Conservation (phyloP, 345 rosid species). For the Bruguiera sexangula region DNA sequence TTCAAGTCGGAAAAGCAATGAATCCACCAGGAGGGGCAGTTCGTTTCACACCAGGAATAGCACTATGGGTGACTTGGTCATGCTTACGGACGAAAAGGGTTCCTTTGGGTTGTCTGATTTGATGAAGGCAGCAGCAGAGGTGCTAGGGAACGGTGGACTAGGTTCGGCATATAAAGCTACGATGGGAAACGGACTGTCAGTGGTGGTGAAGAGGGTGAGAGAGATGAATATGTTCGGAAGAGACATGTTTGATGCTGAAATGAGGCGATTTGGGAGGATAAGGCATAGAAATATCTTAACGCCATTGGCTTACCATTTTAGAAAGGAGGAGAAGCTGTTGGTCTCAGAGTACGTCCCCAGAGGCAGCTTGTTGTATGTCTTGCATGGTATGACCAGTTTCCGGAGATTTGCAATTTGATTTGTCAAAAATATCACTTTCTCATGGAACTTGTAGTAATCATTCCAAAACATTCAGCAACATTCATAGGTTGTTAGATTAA, state of each 20-base stretch:
- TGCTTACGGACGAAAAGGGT: constrained; percentile 67
- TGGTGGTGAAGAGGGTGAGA: constrained; percentile 82
- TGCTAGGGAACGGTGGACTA: constrained; percentile 75
- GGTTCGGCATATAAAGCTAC: constrained; percentile 91
- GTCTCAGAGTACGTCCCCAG: constrained; percentile 74
- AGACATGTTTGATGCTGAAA: constrained; percentile 62
- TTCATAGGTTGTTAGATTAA: too few relatives aligned
- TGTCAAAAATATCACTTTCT: too few relatives aligned
- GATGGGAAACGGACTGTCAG: constrained; percentile 61
- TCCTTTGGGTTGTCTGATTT: constrained; percentile 64
- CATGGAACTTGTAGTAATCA: not conserved
- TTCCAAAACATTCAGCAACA: not conserved
- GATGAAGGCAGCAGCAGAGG: constrained; percentile 93
- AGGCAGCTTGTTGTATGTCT: constrained; percentile 69
- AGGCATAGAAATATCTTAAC: constrained; percentile 63
- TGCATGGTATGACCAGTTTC: constrained; percentile 57
- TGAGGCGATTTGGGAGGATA: constrained; percentile 60
- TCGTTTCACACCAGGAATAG: constrained; percentile 15
- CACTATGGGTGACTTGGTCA: constrained; percentile 38
- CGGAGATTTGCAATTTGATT: too few relatives aligned
- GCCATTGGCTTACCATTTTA: constrained; percentile 76
- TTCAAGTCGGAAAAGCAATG: constrained; percentile 34
- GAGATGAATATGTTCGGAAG: constrained; percentile 62
- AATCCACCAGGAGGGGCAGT: constrained; percentile 15
- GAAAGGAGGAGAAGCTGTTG: constrained; percentile 81